A percentile compares a stretch with the other conserved stretches of the same genome.
phyloP scores from a whole-genome alignment of 2,329 filamentous ascomycete genomes.

The Xylariaceae sp. region DNA sequence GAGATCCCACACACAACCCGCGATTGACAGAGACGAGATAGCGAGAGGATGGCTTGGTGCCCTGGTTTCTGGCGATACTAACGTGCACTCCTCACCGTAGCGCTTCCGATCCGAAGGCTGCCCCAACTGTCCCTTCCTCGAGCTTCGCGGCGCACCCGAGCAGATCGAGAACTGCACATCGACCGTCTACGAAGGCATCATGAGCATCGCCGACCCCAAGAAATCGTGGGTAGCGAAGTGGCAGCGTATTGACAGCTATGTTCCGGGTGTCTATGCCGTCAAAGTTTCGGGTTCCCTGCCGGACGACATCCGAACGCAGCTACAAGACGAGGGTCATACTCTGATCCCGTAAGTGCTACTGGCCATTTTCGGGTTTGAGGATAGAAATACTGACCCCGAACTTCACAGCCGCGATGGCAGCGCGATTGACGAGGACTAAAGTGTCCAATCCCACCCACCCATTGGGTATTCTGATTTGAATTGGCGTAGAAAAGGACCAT shows the following conservation, averaged over 20 bases:
- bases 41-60: too few species aligned
- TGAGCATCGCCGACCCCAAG: conserved; percentile 76
- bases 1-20: conserved; percentile 28
- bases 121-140: conserved; percentile 93
- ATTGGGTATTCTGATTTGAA: too few species aligned
- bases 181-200: conserved; percentile 90
- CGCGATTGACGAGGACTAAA: conserved; percentile 16
- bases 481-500: too few species aligned
- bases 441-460: too few species aligned
- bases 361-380: too few species aligned
- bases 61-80: too few species aligned
- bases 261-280: conserved; percentile 85
- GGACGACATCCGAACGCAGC: conserved; percentile 56
- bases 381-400: background rate
- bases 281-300: conserved; percentile 84
- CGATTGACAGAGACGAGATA: too few species aligned
- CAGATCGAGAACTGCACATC: conserved; percentile 90
- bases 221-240: conserved; percentile 95
- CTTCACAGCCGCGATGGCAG: conserved; percentile 19
- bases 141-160: conserved; percentile 73
- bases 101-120: conserved; percentile 85
- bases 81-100: conserved; percentile 35
- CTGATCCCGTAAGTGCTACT: conserved; percentile 60
- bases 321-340: conserved; percentile 60
- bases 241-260: conserved; percentile 86